phyloP scores from a whole-genome alignment of 176 grass and related monocot genomes.

The Bonia amplexicaulis region DNA sequence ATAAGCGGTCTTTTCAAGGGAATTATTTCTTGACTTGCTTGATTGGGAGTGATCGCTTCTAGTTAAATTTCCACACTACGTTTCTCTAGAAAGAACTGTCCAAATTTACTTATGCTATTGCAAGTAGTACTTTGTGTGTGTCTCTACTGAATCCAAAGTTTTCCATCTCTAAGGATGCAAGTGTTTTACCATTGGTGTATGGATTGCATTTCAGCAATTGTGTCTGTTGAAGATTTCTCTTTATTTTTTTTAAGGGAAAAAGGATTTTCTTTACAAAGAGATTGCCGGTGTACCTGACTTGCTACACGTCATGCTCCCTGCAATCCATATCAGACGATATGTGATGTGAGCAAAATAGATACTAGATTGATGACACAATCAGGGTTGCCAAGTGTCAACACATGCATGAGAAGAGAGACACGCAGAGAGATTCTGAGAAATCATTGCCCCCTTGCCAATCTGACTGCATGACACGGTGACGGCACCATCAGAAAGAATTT shows the following conservation, averaged over 20 bases:
- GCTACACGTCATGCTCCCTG: background rate
- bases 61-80: background rate
- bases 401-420: background rate
- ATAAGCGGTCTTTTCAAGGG: constrained; percentile 25
- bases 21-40: constrained; percentile 18
- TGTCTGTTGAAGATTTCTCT: background rate
- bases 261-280: background rate
- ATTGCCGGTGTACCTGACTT: background rate
- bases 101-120: background rate
- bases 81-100: background rate
- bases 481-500: constrained; percentile 22
- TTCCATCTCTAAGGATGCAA: background rate
- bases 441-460: background rate
- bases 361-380: constrained; percentile 3
- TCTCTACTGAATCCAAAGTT: background rate
- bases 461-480: constrained; percentile 9
- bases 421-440: background rate
- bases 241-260: background rate
- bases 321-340: background rate
- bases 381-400: constrained; percentile 5
- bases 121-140: background rate
- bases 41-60: background rate
- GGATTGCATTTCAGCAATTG: background rate
- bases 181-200: background rate
- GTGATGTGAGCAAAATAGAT: constrained; percentile 16